These are phyloP conservation scores for Neoscytalidium dimidiatum DNA, from an alignment of 2,329 filamentous ascomycete genomes.

Conservation along the genomic window DNA sequence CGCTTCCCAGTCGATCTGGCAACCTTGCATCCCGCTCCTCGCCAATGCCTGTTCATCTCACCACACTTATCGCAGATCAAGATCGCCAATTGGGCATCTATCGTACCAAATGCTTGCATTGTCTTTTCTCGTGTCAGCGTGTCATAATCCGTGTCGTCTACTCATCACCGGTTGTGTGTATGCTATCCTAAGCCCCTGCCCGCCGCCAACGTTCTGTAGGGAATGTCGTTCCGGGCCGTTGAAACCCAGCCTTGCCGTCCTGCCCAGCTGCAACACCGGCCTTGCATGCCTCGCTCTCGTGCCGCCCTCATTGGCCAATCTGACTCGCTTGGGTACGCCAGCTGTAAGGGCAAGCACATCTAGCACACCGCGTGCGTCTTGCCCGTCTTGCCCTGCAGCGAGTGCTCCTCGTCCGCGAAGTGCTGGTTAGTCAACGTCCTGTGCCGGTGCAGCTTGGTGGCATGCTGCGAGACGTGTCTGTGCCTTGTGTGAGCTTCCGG, in stretches of 20 bases:
- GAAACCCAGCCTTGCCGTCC: not conserved
- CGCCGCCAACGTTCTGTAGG: not conserved
- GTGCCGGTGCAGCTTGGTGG: constrained; percentile 23
- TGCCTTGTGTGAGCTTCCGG: constrained; percentile 20
- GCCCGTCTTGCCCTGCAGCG: constrained; percentile 82
- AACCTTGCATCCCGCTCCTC: not conserved
- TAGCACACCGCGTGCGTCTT: constrained; percentile 90
- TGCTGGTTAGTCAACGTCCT: constrained; percentile 42
- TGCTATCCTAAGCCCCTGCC: not conserved
- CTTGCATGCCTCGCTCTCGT: not conserved
- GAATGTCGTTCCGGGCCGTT: not conserved
- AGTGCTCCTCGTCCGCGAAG: constrained; percentile 77
- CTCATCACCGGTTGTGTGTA: not conserved
- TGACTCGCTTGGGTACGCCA: not conserved
- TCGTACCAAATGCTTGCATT: not conserved
- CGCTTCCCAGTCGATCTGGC: not conserved
- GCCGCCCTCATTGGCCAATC: not conserved
- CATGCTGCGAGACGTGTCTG: constrained; percentile 27
- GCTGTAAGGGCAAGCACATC: not conserved
- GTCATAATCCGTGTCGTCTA: constrained; percentile 3
- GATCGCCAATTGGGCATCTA: constrained; percentile 6
- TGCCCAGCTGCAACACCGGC: too few species aligned
- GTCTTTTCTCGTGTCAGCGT: not conserved
- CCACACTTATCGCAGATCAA: not conserved
- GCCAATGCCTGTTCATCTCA: constrained; percentile 2